Base-by-base conservation (phyloP, 2,329 filamentous ascomycete species). In the Chrysoporthe deuterocubensis region DNA sequence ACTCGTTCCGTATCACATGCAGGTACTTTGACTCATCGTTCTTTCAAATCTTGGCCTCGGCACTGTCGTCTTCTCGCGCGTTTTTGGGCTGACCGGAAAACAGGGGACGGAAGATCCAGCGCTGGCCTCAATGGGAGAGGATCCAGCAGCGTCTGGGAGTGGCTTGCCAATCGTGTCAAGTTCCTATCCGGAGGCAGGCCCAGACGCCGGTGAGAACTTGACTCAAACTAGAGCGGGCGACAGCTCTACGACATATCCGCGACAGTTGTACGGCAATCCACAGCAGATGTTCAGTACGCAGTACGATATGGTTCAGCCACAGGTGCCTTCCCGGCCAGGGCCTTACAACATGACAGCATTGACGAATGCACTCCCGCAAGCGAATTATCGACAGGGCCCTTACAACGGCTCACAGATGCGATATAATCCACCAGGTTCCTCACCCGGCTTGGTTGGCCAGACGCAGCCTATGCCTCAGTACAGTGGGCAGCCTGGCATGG, bases 341-440 rank as follows among this genome's bases (percentile, higher is more conserved):
- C 75, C 79, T 8, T 87, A 83, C 74, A 84, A 83, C 71, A 84
- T 86, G 83, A 75, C 72, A 26, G 71, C 76, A 18, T 80, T 87
- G 78, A 76, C 76, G 42, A 80, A 77, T 70, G 75, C 81, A 61
- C 76, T 86, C 42, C 84, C 84, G 0, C 78, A 79, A 44, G 69
- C 75, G 34, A 74, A 73, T 7, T 84, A 82, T 72, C 78, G 79
- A 67, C 75, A 76, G 42, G 75, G 74, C 9, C 81, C 80, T 54
- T 80, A 81, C 62, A 72, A 75, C 52, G 78, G 78, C 44, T 75
- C 67, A 69, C 78, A 70, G 54, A 77, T 74, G 71, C 74, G 77
- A 71, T 78, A 76, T 72, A 76, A 72, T 67, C 58, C 73, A 50
- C 69, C 72, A 46, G 70, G 73, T 58, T 69, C 76, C 37, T 78